These are phyloP conservation scores for Phytophthora multivora DNA, from an alignment of 352 stramenopile species.

Conservation along the genomic window DNA sequence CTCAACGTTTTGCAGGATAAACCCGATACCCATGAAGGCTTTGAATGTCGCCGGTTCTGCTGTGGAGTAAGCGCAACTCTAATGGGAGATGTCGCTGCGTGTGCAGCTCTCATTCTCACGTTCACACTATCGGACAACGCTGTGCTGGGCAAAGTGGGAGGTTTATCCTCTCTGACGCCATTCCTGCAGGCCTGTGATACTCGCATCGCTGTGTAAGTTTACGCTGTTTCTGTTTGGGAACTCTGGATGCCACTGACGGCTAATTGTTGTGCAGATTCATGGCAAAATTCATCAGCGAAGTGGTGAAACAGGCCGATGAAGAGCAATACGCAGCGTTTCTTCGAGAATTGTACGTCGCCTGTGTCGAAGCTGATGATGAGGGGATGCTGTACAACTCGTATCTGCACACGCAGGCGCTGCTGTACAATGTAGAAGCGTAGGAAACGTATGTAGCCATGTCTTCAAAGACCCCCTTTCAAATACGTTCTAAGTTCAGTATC, in stretches of 20 bases:
- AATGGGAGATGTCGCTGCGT: constrained; percentile 32
- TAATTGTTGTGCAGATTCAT: constrained; percentile 36
- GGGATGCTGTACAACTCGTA: constrained; percentile 41
- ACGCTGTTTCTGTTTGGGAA: background rate
- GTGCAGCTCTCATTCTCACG: constrained; percentile 36
- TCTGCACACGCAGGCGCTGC: constrained; percentile 40
- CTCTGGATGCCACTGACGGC: constrained; percentile 1
- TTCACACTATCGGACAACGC: constrained; percentile 9
- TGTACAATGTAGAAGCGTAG: constrained; percentile 17
- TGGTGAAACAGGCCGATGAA: constrained; percentile 36
- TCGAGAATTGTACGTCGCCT: constrained; percentile 44
- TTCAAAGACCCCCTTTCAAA: constrained; percentile 21
- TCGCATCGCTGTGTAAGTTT: constrained; percentile 52
- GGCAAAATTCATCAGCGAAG: constrained; percentile 38
- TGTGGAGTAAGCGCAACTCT: constrained; percentile 38
- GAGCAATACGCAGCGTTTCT: constrained; percentile 40
- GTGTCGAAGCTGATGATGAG: constrained; percentile 48
- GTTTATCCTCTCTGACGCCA: constrained; percentile 22
- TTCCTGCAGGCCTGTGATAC: constrained; percentile 49
- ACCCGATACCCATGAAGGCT: constrained; percentile 4
- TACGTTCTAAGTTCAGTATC: background rate
- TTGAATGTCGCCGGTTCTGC: constrained; percentile 37
- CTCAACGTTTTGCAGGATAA: constrained; percentile 32
- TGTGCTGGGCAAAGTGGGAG: constrained; percentile 8
- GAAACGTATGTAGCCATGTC: constrained; percentile 19